Percentiles rank a stretch among this genome's conserved stretches.
phyloP scores from a whole-genome alignment of 2,329 filamentous ascomycete species.

The Raffaelea arxii region DNA sequence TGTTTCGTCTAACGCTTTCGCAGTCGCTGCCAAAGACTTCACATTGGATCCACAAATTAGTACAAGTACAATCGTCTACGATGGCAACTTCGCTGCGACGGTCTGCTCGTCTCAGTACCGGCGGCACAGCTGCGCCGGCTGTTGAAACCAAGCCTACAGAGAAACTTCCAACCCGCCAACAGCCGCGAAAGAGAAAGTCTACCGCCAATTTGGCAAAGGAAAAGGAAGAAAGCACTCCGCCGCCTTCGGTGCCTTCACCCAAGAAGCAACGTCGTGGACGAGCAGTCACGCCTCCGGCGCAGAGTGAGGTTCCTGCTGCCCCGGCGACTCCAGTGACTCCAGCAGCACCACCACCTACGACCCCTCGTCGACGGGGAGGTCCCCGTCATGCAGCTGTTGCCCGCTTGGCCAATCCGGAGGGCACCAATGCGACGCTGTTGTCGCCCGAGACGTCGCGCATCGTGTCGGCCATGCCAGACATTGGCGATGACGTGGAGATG shows the following conservation, averaged over 20 bases:
- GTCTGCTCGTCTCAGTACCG: neutral
- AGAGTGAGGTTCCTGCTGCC: no score
- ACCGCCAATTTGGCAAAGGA: neutral
- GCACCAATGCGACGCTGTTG: conserved; percentile 61
- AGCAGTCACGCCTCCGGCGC: no score
- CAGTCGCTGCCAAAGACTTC: neutral
- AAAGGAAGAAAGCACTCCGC: conserved; percentile 4
- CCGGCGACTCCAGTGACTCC: no score
- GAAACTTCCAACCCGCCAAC: no score
- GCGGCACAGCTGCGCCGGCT: neutral
- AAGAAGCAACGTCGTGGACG: no score
- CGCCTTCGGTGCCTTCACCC: no score
- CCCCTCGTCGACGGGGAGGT: no score
- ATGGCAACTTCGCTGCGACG: neutral
- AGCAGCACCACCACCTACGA: no score
- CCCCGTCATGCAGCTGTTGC: conserved; percentile 31
- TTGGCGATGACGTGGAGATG: no score
- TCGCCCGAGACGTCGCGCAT: conserved; percentile 61
- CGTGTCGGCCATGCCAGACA: conserved; percentile 25
- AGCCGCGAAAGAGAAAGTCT: neutral
- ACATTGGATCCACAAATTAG: neutral
- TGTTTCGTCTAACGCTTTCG: neutral
- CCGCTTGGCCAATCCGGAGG: conserved; percentile 52
- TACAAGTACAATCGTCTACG: neutral
- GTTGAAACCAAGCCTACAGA: neutral